Percentiles rank a stretch among this genome's conserved stretches.
Evolutionary conservation across 768 basidiomycete species (phyloP).

Genomic region (Lactarius deliciosus): DNA sequence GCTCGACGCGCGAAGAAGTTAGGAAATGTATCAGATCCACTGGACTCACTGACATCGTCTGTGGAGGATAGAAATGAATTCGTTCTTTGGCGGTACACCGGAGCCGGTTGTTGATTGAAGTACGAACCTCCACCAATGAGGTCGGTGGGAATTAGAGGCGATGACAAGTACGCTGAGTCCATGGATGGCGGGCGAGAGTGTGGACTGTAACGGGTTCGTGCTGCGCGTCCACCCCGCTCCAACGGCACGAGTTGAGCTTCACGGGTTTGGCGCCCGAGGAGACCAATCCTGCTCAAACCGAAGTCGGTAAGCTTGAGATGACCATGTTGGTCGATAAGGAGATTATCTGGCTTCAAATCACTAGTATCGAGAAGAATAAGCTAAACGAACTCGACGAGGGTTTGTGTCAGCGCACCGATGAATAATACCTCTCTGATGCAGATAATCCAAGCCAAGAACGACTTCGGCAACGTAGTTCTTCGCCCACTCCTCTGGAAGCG

Average conservation of each 20-base stretch:
- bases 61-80: slow-evolving; percentile 66
- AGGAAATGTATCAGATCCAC: slow-evolving; percentile 67
- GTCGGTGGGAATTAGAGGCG: slow-evolving; percentile 66
- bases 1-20: slow-evolving; percentile 45
- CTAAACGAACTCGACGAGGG: not conserved
- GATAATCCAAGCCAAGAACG: slow-evolving; percentile 89
- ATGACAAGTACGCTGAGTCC: slow-evolving; percentile 76
- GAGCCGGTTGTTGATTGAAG: slow-evolving; percentile 66
- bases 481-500: slow-evolving; percentile 94
- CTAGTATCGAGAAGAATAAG: slow-evolving; percentile 43
- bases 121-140: slow-evolving; percentile 66
- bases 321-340: slow-evolving; percentile 94
- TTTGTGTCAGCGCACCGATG: slow-evolving; percentile 69
- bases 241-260: slow-evolving; percentile 44
- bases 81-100: slow-evolving; percentile 57
- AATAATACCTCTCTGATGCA: slow-evolving; percentile 93
- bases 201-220: slow-evolving; percentile 57
- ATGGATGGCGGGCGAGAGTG: slow-evolving; percentile 80
- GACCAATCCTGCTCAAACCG: slow-evolving; percentile 93
- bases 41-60: slow-evolving; percentile 88
- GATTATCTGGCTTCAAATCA: slow-evolving; percentile 96
- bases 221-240: slow-evolving; percentile 35
- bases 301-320: slow-evolving; percentile 99
- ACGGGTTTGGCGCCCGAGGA: slow-evolving; percentile 94
- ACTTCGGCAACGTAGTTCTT: slow-evolving; percentile 96